Evolutionary conservation across 2,329 filamentous ascomycete genomes (phyloP), one percentile per base, ranked within the genome.

Genomic region (Fusarium temperatum): DNA sequence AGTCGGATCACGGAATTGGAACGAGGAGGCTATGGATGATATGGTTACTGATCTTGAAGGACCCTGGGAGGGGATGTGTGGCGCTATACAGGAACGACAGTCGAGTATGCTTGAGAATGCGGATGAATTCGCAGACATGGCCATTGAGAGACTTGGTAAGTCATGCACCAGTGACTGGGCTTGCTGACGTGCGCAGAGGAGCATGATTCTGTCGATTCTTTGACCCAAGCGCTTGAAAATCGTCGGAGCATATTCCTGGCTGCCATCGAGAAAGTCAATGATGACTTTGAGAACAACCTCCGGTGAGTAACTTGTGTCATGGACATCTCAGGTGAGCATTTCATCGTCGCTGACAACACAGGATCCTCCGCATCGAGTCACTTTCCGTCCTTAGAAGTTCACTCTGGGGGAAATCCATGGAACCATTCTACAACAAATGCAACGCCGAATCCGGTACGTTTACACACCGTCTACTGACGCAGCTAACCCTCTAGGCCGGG

Each of bases 1-100:
- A 0, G 71, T 65, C 7, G 81, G 80, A 0, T 45, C 39, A 3
- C 81, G 70, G n/a, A 82, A 83, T 63, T 87, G 85, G 85, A 88
- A 88, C 57, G 76, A 82, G 55, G 84, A 87, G 73, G 82, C 82
- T 1, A 84, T 85, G 6, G 36, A 62, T 3, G 42, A 42, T 4
- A 85, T 87, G 84, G 77, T 73, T 1, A 20, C 38, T 3, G 81
- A 84, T 38, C 55, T 86, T 36, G 60, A 53, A 2, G 38, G 44
- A 1, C 77, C 77, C 10, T 87, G 84, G 84, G 9, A 53, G 22
- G 45, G 56, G 0, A 72, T 84, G 9, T 30, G 57, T 3, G 17
- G 17, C 2, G 42, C 41, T 0, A 1, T 74, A 13, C 32, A 65
- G 8, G 41, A 57, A 3, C 48, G 73, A 1, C 59, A 71, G 18